Evolutionary conservation across 495 filamentous ascomycete genomes (phyloP), one percentile per base, ranked within the genome.

Genomic region (Penicillium manginii): DNA sequence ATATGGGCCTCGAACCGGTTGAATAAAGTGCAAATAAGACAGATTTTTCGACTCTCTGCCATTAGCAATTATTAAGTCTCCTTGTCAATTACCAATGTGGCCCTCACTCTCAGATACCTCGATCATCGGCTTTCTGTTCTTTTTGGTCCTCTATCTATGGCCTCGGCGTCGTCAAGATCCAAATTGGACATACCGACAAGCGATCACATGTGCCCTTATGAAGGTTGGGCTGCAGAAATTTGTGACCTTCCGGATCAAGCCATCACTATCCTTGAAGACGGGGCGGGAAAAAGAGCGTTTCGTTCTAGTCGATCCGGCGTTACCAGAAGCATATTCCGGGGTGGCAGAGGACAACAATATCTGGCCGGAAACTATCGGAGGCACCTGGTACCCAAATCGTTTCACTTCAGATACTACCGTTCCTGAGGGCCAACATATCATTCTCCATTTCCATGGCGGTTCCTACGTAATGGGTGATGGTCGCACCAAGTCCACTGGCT

Each of bases 361-460:
- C 42, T 57, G 66, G 47, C 73, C 75, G 2, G 65, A 62, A n/a
- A 49, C 52, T 14, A 67, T 73, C 4, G 74, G 70, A 19, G 73
- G 57, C 3, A 75, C 67, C 5, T 77, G 74, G 75, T 75, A 73
- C 55, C 73, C 74, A 7, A 55, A 39, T 14, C 57, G 52, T 18
- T 63, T 57, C 23, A 39, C 54, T 3, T 47, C 52, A 18, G 55
- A 49, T 22, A n/a, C 45, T 26, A 46, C 22, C 52, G 48, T 52
- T 23, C 35, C 52, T 2, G 48, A 66, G 23, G 53, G 43, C 7
- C 46, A 57, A 14, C 55, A 61, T 26, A 64, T 83, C n/a, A 62
- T 78, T 67, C 75, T 52, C 68, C 74, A 62, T 71, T 72, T 15
- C 58, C 60, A 62, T 39, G 60, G 60, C 35, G 60, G 60, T n/a